Evolutionary conservation across 768 basidiomycete genomes (phyloP).

Genomic region (Chalciporus pseudorubinellus): DNA sequence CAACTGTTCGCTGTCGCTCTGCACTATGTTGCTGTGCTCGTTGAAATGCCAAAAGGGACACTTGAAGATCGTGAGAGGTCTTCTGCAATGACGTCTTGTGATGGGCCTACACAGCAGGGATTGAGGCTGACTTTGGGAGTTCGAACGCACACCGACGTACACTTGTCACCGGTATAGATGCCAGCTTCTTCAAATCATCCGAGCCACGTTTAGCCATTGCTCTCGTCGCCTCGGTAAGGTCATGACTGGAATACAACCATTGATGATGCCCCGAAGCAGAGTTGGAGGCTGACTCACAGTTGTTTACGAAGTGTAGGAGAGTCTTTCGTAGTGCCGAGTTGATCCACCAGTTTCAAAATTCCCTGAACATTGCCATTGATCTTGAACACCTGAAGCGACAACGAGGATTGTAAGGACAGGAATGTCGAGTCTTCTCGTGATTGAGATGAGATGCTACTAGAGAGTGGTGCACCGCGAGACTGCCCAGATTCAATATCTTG

Average conservation of each 20-base stretch:
- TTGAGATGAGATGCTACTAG: slow-evolving; percentile 32
- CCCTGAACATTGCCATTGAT: slow-evolving; percentile 97
- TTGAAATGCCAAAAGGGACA: slow-evolving; percentile 90
- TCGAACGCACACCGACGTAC: slow-evolving; percentile 37
- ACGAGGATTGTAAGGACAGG: slow-evolving; percentile 67
- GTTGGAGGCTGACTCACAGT: slow-evolving; percentile 53
- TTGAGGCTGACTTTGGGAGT: background rate
- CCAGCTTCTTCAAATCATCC: slow-evolving; percentile 88
- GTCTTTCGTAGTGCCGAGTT: slow-evolving; percentile 83
- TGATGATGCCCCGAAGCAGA: slow-evolving; percentile 3
- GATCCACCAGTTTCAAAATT: slow-evolving; percentile 93
- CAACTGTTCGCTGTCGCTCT: slow-evolving; percentile 84
- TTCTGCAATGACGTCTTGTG: slow-evolving; percentile 86
- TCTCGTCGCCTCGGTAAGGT: slow-evolving; percentile 90
- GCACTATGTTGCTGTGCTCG: slow-evolving; percentile 87
- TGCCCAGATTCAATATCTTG: slow-evolving; percentile 50
- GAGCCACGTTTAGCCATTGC: slow-evolving; percentile 94
- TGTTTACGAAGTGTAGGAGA: slow-evolving; percentile 76
- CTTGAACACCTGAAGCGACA: slow-evolving; percentile 96
- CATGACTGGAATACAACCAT: slow-evolving; percentile 57
- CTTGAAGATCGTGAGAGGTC: slow-evolving; percentile 88
- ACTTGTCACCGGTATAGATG: slow-evolving; percentile 58
- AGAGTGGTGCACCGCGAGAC: slow-evolving; percentile 29
- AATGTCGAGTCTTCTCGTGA: slow-evolving; percentile 72
- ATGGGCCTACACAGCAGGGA: slow-evolving; percentile 49